Base-by-base conservation (phyloP, 768 basidiomycete species). In the Tylopilus intermedius region DNA sequence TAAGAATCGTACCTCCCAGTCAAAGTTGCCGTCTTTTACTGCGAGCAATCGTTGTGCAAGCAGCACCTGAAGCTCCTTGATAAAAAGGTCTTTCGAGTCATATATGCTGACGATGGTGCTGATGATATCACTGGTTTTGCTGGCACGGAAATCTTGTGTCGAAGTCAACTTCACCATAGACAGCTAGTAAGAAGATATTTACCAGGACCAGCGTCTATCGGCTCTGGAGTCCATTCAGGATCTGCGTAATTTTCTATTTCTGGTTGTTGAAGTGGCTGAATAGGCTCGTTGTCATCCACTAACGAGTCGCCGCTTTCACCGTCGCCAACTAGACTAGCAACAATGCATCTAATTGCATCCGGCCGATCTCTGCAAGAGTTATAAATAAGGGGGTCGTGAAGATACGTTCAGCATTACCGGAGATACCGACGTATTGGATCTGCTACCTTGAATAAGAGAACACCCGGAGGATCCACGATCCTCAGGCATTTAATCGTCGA, bases 21-120 rank as follows among this genome's bases (percentile, higher is more conserved):
- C 91, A 39, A 80, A 79, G 51, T 86, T 84, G 47, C 90, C 93
- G 58, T 93, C 88, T 43, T 76, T 83, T 43, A 94, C 83, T 0
- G 81, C 79, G 44, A 99, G 74, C 33, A 99, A 71, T 8, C 94
- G 79, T 55, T 93, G 90, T 1, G 94, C 94, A 13, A 99, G 79
- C 4, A 96, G 73, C 1, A 92, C 84, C 66, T 98, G 96, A 30
- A 99, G 74, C 67, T 98, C 96, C 66, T 92, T 95, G 60, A 98
- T 82, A 62, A 99, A 97, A 8, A 97, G 79, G 59, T 97, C 96
- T 64, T 93, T 90, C 2, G 94, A 94, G 65, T 97, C 94, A 61
- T 97, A 98, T 58, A 98, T 98, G 67, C 90, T 93, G 59, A 98
- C 94, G 1, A 98, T 83, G 1, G 95, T 95, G 66, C 91, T 94